phyloP scores from a whole-genome alignment of 495 filamentous ascomycete genomes.

The Daldinia grandis region DNA sequence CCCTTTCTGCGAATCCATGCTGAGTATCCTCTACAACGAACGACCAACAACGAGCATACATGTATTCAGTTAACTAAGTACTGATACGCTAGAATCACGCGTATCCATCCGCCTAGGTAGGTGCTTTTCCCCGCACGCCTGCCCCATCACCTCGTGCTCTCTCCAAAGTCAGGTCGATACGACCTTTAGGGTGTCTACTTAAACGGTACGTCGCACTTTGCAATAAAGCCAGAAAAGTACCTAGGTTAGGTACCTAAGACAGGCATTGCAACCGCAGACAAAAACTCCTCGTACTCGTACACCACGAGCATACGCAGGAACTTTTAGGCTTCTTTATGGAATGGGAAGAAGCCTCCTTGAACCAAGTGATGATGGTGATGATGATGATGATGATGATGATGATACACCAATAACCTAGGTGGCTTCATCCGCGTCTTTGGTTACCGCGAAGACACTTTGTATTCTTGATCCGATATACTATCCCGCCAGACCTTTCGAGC shows the following conservation, averaged over 20 bases:
- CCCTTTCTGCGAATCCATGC: neutral
- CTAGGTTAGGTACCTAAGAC: too few relatives aligned
- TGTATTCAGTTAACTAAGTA: too few relatives aligned
- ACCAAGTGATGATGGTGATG: neutral
- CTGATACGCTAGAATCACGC: too few relatives aligned
- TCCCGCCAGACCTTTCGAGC: slow-evolving; percentile 2
- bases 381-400: neutral
- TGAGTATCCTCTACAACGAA: too few relatives aligned
- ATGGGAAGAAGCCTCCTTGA: neutral
- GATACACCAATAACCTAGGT: neutral
- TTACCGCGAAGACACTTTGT: neutral
- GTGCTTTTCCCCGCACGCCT: neutral
- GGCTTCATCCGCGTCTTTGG: neutral
- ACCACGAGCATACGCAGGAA: neutral
- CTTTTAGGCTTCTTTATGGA: neutral
- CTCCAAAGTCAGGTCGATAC: neutral
- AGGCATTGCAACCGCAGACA: neutral
- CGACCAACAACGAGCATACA: too few relatives aligned
- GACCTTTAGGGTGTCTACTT: neutral
- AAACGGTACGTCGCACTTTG: neutral
- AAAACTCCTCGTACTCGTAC: neutral
- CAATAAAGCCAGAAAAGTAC: neutral
- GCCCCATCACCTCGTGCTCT: neutral
- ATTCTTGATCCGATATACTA: neutral
- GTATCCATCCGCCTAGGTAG: too few relatives aligned